Conservation (phyloP, 345 rosid genomes). For the Lenwebbia sp. region DNA sequence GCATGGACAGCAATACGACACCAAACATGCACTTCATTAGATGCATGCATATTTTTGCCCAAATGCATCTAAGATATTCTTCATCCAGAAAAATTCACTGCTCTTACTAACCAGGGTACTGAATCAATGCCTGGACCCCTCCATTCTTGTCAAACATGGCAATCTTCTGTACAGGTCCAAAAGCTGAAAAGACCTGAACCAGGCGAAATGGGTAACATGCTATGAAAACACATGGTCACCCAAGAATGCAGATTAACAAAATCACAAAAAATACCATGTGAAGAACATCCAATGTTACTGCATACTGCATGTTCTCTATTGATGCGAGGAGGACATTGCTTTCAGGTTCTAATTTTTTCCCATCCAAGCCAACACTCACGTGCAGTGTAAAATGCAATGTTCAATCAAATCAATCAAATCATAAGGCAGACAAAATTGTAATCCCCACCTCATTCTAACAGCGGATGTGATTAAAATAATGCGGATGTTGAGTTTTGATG, state of each 20-base stretch:
- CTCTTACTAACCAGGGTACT: constrained; percentile 29
- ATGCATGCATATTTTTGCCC: neutral
- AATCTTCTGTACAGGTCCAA: constrained; percentile 92
- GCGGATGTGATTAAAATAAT: neutral
- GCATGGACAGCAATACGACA: neutral
- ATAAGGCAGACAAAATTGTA: neutral
- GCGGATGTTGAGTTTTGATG: neutral
- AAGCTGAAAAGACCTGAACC: constrained; percentile 76
- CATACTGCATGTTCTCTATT: constrained; percentile 99
- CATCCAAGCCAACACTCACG: constrained; percentile 74
- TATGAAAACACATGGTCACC: neutral
- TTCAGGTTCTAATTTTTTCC: constrained; percentile 93
- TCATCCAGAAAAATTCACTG: neutral
- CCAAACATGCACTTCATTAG: neutral
- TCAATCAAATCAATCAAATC: neutral
- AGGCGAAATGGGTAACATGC: neutral
- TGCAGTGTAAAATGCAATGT: constrained; percentile 12
- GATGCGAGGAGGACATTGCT: constrained; percentile 99
- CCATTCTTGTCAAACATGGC: constrained; percentile 99
- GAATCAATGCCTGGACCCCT: constrained; percentile 80
- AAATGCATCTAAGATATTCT: neutral
- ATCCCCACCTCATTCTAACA: neutral
- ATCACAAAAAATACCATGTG: constrained; percentile 52
- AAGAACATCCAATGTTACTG: constrained; percentile 90
- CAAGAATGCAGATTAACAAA: neutral